Evolutionary conservation across 2,329 filamentous ascomycete species (phyloP).

Genomic region (Botrytis paeoniae): DNA sequence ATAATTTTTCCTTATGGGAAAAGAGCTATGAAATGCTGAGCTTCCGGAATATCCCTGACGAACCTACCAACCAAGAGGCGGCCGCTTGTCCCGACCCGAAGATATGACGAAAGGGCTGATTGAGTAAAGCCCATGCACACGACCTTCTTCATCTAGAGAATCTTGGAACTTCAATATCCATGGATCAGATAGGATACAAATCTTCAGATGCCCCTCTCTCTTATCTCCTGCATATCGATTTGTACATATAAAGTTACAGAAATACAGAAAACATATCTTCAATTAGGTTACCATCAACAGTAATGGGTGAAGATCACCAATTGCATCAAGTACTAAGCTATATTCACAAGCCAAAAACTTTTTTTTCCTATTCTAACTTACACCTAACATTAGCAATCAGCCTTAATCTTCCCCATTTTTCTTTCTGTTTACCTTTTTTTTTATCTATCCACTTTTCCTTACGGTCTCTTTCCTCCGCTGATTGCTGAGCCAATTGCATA

Average conservation of each 20-base stretch:
- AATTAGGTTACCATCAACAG: not conserved
- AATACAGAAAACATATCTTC: not conserved
- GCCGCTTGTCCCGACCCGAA: not conserved
- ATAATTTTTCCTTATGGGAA: not conserved
- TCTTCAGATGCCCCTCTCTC: not conserved
- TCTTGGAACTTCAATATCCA: slow-evolving; percentile 1
- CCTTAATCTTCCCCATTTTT: slow-evolving; percentile 18
- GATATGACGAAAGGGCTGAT: slow-evolving; percentile 2
- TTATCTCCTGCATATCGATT: not conserved
- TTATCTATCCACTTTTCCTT: slow-evolving; percentile 13
- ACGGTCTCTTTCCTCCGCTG: not conserved
- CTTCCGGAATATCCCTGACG: not conserved
- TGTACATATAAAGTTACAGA: not conserved
- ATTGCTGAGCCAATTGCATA: slow-evolving; percentile 11
- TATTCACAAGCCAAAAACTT: slow-evolving; percentile 6
- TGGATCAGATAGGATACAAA: not conserved
- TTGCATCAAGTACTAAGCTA: slow-evolving; percentile 4
- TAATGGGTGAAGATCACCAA: not conserved
- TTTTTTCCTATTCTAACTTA: not conserved
- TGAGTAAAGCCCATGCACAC: not conserved
- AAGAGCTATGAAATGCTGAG: not conserved
- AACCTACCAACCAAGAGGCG: not conserved
- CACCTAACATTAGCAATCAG: slow-evolving; percentile 1
- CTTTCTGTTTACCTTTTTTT: slow-evolving; percentile 15
- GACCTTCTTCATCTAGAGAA: not conserved